Conservation (phyloP, 164 flowering plant genomes). For the Macadamia integrifolia region DNA sequence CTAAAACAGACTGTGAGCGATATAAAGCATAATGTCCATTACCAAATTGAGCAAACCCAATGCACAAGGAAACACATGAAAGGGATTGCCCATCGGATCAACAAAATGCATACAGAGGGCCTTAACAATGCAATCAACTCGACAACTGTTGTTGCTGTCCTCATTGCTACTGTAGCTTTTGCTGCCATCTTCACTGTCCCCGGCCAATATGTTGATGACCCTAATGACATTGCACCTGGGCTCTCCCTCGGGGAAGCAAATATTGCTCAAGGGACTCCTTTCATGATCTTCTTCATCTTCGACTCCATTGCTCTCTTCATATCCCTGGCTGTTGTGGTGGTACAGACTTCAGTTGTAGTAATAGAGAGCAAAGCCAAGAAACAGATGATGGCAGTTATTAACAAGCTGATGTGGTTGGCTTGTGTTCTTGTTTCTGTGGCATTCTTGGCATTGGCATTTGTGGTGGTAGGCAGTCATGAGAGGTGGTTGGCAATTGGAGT, state of each 20-base stretch:
- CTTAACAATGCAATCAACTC: conserved; percentile 96
- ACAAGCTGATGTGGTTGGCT: conserved; percentile 98
- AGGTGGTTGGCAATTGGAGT: conserved; percentile 79
- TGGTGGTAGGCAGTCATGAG: conserved; percentile 68
- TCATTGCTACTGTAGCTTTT: conserved; percentile 94
- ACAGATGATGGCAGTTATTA: conserved; percentile 83
- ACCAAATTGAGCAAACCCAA: conserved; percentile 84
- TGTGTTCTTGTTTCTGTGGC: conserved; percentile 80
- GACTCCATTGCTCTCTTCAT: conserved; percentile 88
- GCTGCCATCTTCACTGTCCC: conserved; percentile 95
- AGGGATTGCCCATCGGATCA: conserved; percentile 71
- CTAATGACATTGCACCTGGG: conserved; percentile 37
- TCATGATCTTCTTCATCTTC: conserved; percentile 69
- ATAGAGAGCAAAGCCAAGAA: conserved; percentile 94
- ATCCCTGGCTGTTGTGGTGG: conserved; percentile 66
- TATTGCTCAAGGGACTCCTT: conserved; percentile 48
- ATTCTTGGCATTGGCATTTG: conserved; percentile 64
- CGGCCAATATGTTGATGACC: conserved; percentile 72
- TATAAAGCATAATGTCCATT: conserved; percentile 88
- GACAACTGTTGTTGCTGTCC: conserved; percentile 92
- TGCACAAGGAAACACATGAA: conserved; percentile 72
- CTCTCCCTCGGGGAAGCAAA: conserved; percentile 71
- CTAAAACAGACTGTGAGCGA: conserved; percentile 92
- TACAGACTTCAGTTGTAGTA: conserved; percentile 90
- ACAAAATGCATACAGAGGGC: conserved; percentile 86